Evolutionary conservation across 257 asterid species (phyloP).

Genomic region (Rhazya stricta): DNA sequence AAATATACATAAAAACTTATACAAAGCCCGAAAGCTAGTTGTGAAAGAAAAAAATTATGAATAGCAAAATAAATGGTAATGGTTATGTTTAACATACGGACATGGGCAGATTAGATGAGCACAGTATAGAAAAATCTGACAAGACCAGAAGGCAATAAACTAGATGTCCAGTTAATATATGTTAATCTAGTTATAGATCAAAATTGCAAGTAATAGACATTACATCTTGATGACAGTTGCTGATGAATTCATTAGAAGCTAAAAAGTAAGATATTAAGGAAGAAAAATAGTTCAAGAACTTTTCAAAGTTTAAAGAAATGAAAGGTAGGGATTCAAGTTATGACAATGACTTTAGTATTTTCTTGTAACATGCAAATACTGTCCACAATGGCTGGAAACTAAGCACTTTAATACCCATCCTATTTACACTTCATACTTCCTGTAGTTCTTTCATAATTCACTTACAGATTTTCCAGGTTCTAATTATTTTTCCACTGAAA

Average conservation of each 20-base stretch:
- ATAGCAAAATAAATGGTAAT: background rate
- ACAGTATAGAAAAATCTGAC: background rate
- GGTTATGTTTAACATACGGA: background rate
- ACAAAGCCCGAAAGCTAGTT: background rate
- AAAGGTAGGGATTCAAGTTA: background rate
- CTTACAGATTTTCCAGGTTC: background rate
- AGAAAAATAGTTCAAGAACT: background rate
- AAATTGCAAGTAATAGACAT: background rate
- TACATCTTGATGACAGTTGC: background rate
- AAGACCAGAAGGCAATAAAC: background rate
- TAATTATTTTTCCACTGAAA: background rate
- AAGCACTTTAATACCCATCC: background rate
- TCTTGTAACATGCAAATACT: background rate
- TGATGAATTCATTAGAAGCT: background rate
- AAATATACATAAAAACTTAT: constrained; percentile 23
- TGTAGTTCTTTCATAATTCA: background rate
- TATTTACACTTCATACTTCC: background rate
- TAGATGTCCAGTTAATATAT: background rate
- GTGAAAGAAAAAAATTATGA: background rate
- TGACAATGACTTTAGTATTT: background rate
- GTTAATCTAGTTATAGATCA: background rate
- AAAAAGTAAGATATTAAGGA: background rate
- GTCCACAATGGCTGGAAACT: background rate
- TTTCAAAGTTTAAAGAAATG: background rate
- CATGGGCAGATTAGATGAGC: background rate